A percentile compares a stretch with the other conserved stretches of the same genome.
Conservation (phyloP, 2,329 filamentous ascomycete species). For the Aspergillus udagawae region DNA sequence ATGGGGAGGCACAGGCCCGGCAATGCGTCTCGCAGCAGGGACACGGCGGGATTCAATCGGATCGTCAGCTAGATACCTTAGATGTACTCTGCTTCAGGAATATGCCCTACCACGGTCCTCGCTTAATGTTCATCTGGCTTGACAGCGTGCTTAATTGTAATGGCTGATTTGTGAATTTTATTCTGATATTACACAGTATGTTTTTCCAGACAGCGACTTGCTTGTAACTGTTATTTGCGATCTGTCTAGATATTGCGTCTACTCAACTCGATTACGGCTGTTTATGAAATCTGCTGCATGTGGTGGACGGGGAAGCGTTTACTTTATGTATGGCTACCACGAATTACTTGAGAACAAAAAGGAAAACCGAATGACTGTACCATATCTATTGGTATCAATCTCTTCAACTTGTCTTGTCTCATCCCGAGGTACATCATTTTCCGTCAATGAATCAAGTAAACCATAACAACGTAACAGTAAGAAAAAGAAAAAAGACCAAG, state of each 20-base stretch:
- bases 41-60: slow-evolving; percentile 3
- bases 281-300: not conserved
- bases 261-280: not conserved
- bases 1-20: not conserved
- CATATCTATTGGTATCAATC: not conserved
- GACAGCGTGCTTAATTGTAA: not conserved
- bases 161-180: not conserved
- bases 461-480: not conserved
- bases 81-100: not conserved
- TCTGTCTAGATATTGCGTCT: not conserved
- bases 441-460: not conserved
- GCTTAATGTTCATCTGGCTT: not conserved
- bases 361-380: not conserved
- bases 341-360: not conserved
- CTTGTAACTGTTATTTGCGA: not conserved
- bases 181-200: not conserved
- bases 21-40: not conserved
- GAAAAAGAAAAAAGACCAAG: not conserved
- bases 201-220: not conserved
- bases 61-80: slow-evolving; percentile 1
- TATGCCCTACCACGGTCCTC: not conserved
- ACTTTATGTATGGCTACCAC: not conserved
- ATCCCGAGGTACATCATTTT: not conserved
- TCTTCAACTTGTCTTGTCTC: not conserved
- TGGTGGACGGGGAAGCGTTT: not conserved